Conservation (phyloP, 2,329 filamentous ascomycete species). For the Kalmusia sp. region DNA sequence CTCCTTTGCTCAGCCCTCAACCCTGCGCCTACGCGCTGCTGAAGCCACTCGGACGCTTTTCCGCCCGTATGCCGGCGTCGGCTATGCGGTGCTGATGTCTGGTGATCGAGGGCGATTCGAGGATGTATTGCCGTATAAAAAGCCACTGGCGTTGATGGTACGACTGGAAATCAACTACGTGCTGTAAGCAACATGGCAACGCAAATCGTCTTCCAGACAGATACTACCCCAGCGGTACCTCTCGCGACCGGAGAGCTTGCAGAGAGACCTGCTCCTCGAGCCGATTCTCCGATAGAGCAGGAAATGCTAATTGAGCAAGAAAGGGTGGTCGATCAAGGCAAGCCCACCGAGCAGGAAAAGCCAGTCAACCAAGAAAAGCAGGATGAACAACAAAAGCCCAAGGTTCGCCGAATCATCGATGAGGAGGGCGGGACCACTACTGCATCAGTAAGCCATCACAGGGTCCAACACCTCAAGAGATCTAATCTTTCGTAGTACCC, state of each 20-base stretch:
- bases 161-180: background rate
- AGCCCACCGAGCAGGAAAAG: background rate
- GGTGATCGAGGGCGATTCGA: background rate
- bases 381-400: constrained; percentile 33
- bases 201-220: background rate
- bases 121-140: background rate
- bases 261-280: background rate
- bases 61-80: background rate
- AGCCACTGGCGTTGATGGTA: background rate
- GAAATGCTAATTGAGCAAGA: background rate
- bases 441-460: constrained; percentile 1
- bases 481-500: constrained; percentile 62
- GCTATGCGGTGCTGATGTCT: background rate
- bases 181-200: background rate
- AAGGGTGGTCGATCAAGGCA: background rate
- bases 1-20: background rate
- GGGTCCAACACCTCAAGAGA: background rate
- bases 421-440: constrained; percentile 5
- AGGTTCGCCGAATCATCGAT: constrained; percentile 1
- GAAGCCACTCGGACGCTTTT: background rate
- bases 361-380: background rate
- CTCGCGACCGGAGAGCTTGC: background rate
- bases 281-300: background rate
- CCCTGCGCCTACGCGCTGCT: background rate
- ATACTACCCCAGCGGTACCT: background rate